Evolutionary conservation across 805 yeast genomes (phyloP).

Genomic region (Candida xiaguanensis): DNA sequence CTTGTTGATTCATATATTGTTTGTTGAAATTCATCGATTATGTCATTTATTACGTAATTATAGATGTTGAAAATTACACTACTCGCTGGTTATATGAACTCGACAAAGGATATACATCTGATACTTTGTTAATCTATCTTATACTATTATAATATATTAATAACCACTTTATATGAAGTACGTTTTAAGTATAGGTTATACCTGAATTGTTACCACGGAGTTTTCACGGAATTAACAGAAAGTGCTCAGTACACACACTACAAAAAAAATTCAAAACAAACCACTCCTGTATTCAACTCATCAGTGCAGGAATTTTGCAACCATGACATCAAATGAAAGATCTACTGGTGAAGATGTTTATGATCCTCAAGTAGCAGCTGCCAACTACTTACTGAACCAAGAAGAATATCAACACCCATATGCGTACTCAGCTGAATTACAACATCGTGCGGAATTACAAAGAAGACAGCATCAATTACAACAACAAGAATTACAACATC

Average conservation of each 20-base stretch:
- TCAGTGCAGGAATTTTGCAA: constrained; percentile 3
- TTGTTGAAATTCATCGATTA: too few relatives aligned
- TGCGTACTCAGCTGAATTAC: constrained; percentile 15
- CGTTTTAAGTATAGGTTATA: too few relatives aligned
- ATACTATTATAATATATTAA: too few relatives aligned
- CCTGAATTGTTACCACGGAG: too few relatives aligned
- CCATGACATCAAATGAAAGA: constrained; percentile 25
- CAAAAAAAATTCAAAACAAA: background rate
- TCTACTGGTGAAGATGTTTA: constrained; percentile 14
- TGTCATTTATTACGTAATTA: too few relatives aligned
- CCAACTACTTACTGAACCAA: constrained; percentile 12
- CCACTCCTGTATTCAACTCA: constrained; percentile 7
- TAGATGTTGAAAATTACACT: too few relatives aligned
- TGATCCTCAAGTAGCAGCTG: constrained; percentile 13
- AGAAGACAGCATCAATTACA: constrained; percentile 15
- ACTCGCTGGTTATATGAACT: too few relatives aligned
- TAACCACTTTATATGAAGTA: too few relatives aligned
- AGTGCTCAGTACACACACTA: too few relatives aligned
- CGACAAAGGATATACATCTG: too few relatives aligned
- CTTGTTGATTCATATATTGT: background rate
- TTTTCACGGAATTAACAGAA: too few relatives aligned
- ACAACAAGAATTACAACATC: constrained; percentile 17
- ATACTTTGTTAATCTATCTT: too few relatives aligned
- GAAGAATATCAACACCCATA: constrained; percentile 4
- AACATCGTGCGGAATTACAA: constrained; percentile 17